Percentiles rank a stretch among this genome's conserved stretches.
phyloP scores from a whole-genome alignment of 305 asterid genomes.

The Fraxinus dipetala region DNA sequence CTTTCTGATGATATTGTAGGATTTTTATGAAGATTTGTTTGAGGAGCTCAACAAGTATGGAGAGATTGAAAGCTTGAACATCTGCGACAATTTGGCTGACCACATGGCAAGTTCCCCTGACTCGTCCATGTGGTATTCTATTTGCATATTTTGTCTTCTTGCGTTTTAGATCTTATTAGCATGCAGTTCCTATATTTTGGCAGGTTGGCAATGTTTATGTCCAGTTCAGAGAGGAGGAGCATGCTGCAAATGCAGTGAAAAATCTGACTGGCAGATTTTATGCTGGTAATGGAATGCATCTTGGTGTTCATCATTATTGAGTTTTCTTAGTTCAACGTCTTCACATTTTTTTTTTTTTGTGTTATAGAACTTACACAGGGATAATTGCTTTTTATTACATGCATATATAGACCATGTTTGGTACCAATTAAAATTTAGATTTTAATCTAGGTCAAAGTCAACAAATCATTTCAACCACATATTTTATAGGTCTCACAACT shows the following conservation, averaged over 20 bases:
- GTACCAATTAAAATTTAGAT: too few species aligned
- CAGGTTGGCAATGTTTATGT: constrained; percentile 99
- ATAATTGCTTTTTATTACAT: neutral
- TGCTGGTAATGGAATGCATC: constrained; percentile 54
- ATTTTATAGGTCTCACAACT: too few species aligned
- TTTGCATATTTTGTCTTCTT: neutral
- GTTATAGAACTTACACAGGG: neutral
- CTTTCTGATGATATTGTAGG: constrained; percentile 39
- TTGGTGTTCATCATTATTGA: neutral
- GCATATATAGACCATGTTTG: neutral
- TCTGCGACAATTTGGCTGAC: constrained; percentile 96
- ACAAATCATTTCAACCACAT: too few species aligned
- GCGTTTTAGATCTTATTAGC: neutral
- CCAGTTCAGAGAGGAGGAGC: constrained; percentile 95
- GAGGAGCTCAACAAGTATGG: constrained; percentile 94
- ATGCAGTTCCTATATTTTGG: constrained; percentile 4
- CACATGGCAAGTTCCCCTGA: constrained; percentile 59
- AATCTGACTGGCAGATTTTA: constrained; percentile 85
- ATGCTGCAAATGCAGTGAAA: constrained; percentile 79
- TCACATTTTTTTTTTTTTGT: neutral
- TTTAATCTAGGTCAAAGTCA: too few species aligned
- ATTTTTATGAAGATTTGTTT: constrained; percentile 86
- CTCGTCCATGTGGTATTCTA: neutral
- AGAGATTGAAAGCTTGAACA: constrained; percentile 83
- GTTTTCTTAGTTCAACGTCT: neutral